A percentile compares a stretch with the other conserved stretches of the same genome.
phyloP scores from a whole-genome alignment of 163 green algal species.

The Coccomyxa subellipsoidea region DNA sequence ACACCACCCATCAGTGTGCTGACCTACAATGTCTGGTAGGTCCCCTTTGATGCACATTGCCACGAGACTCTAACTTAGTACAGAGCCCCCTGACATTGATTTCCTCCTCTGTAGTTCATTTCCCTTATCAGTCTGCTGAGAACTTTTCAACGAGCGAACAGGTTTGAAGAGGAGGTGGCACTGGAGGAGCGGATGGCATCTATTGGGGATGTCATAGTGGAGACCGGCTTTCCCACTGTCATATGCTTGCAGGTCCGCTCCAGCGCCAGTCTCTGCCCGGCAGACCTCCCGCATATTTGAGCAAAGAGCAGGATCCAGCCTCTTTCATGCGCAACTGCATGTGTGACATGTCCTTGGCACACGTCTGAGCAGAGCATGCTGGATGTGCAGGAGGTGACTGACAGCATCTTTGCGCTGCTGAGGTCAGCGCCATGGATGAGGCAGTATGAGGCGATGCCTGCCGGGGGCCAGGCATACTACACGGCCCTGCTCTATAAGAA shows the following conservation, averaged over 20 bases:
- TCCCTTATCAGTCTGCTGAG: too few relatives aligned
- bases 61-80: not conserved
- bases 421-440: constrained; percentile 28
- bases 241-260: constrained; percentile 33
- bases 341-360: not conserved
- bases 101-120: too few relatives aligned
- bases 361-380: not conserved
- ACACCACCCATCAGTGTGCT: not conserved
- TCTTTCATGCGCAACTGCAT: not conserved
- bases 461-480: constrained; percentile 30
- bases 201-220: constrained; percentile 32
- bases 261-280: too few relatives aligned
- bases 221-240: constrained; percentile 24
- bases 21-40: constrained; percentile 5
- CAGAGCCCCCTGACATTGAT: not conserved
- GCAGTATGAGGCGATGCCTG: constrained; percentile 21
- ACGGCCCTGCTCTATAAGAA: constrained; percentile 30
- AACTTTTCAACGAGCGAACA: not conserved
- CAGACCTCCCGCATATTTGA: not conserved
- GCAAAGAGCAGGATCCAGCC: not conserved
- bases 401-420: constrained; percentile 33
- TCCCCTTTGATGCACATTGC: not conserved
- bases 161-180: constrained; percentile 37
- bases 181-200: constrained; percentile 34
- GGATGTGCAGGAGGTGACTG: constrained; percentile 41